Percentiles rank a stretch among this genome's conserved stretches.
Conservation (phyloP, 2,329 filamentous ascomycete species). For the Cryphonectria naterciae region DNA sequence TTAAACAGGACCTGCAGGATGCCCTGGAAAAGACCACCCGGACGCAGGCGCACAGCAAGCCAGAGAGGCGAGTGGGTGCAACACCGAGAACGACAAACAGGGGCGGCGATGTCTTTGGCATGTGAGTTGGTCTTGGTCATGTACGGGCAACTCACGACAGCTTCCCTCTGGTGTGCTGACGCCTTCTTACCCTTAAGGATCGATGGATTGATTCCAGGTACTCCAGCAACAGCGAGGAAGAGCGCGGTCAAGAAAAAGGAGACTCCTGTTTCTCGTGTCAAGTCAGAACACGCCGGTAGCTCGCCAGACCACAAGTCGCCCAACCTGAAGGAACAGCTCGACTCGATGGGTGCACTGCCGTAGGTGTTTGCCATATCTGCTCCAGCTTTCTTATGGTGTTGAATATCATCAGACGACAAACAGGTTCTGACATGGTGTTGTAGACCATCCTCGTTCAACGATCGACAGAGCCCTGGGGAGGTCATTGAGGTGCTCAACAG, state of each 20-base stretch:
- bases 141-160: background rate
- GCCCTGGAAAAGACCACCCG: conserved; percentile 77
- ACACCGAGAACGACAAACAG: conserved; percentile 65
- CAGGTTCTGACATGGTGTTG: background rate
- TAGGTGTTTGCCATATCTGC: conserved; percentile 35
- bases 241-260: conserved; percentile 44
- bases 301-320: conserved; percentile 50
- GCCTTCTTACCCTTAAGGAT: conserved; percentile 47
- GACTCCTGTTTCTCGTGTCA: conserved; percentile 53
- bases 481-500: conserved; percentile 82
- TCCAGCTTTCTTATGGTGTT: background rate
- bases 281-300: conserved; percentile 48
- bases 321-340: conserved; percentile 45
- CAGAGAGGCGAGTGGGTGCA: conserved; percentile 64
- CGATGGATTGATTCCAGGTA: conserved; percentile 70
- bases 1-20: conserved; percentile 89
- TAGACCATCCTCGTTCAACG: conserved; percentile 69
- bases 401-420: background rate
- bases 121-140: conserved; percentile 56
- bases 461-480: conserved; percentile 79
- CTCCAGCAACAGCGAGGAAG: conserved; percentile 54
- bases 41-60: conserved; percentile 60
- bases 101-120: conserved; percentile 76
- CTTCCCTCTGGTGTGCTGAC: conserved; percentile 32
- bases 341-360: conserved; percentile 44